Conservation (phyloP, 768 basidiomycete genomes). For the Paxillus involutus region DNA sequence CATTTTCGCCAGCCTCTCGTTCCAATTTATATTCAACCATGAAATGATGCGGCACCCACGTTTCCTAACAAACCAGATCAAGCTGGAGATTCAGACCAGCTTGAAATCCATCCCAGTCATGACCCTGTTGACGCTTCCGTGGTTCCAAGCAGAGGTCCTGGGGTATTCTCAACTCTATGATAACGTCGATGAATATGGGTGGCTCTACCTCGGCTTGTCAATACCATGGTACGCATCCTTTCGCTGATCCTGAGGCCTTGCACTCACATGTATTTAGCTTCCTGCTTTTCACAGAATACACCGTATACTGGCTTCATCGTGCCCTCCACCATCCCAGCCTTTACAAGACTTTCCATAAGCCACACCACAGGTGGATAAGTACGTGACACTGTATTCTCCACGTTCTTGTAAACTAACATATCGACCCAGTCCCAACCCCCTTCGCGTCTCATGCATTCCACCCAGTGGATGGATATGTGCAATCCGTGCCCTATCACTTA, state of each 20-base stretch:
- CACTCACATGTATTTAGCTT: constrained; percentile 44
- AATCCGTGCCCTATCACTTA: constrained; percentile 93
- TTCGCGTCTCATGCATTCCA: constrained; percentile 99
- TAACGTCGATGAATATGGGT: constrained; percentile 76
- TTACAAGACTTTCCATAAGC: constrained; percentile 94
- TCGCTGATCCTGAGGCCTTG: background rate
- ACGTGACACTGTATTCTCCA: constrained; percentile 25
- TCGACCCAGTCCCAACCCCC: constrained; percentile 82
- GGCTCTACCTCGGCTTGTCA: constrained; percentile 67
- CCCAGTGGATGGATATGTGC: constrained; percentile 89
- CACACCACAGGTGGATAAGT: constrained; percentile 99
- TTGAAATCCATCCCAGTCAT: constrained; percentile 81
- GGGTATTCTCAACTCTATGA: constrained; percentile 83
- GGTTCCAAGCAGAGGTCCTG: constrained; percentile 90
- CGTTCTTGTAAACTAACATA: constrained; percentile 2
- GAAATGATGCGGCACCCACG: constrained; percentile 94
- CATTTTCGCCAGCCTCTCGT: constrained; percentile 79
- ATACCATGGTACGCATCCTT: constrained; percentile 56
- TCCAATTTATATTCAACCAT: constrained; percentile 87
- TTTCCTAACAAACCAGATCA: constrained; percentile 87
- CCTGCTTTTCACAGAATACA: constrained; percentile 86
- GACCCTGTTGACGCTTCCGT: constrained; percentile 83
- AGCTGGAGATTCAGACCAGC: constrained; percentile 75
- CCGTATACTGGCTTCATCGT: constrained; percentile 96
- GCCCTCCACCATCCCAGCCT: constrained; percentile 79